Evolutionary conservation across 176 grass and related monocot genomes (phyloP).

Genomic region (Musa acuminata): DNA sequence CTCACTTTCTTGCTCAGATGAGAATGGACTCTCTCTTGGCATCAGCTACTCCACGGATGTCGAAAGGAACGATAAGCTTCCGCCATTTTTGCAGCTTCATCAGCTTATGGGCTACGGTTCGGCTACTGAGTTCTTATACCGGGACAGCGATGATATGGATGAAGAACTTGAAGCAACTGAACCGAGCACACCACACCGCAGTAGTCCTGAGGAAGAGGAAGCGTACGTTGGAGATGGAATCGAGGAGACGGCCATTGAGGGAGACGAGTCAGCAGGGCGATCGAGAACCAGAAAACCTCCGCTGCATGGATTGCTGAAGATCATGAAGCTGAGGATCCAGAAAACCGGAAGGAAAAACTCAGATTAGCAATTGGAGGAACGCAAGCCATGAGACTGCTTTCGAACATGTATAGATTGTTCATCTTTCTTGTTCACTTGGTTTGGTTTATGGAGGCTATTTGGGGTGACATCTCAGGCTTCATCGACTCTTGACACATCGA

Average conservation of each 20-base stretch:
- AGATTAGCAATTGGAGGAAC: neutral
- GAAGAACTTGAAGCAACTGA: neutral
- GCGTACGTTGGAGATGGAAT: neutral
- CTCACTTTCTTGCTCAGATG: constrained; percentile 54
- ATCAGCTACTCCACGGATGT: constrained; percentile 42
- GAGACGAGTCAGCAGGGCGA: neutral
- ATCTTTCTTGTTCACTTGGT: neutral
- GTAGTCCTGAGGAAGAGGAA: neutral
- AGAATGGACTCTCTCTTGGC: constrained; percentile 35
- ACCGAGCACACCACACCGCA: neutral
- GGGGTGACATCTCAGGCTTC: neutral
- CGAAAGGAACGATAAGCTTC: constrained; percentile 25
- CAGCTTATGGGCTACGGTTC: constrained; percentile 77
- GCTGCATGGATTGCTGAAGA: neutral
- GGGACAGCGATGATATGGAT: neutral
- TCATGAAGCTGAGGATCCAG: neutral
- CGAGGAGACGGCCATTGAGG: neutral
- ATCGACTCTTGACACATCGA: neutral
- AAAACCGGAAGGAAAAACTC: neutral
- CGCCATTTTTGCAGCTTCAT: constrained; percentile 37
- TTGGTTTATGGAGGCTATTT: neutral
- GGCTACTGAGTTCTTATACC: constrained; percentile 29
- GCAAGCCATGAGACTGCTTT: neutral
- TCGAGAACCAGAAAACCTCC: neutral
- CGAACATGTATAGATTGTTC: neutral